Base-by-base conservation (phyloP, 169 alveolate species). In the Plasmodium knowlesi region DNA sequence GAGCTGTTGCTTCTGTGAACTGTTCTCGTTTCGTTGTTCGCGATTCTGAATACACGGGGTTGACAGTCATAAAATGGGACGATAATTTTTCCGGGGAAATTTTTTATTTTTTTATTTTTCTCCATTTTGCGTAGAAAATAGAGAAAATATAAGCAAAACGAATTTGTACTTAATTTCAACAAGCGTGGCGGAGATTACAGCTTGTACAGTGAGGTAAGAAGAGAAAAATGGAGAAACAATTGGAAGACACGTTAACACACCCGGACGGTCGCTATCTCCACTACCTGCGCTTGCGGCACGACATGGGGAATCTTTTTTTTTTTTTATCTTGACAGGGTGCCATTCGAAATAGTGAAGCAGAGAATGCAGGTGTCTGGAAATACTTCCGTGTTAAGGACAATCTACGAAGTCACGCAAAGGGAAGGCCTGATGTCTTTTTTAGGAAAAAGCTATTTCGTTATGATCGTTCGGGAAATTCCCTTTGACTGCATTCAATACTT, bases 301-400 rank as follows among this genome's bases (percentile, higher is more conserved):
- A 67, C 76, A 67, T 25, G 76, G 22, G n/a, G 37, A 67, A 67
- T 14, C n/a, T 67, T 37, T 53, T 61, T n/a, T 9, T 50, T 39
- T 39, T 39, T 39, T 22, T 81, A 37, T n/a, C 71, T 76, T 79
- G 74, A 43, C 84, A 96, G 99, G 86, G 95, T 96, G 84, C 99
- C 99, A 19, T 98, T 98, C 90, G 99, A 98, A 94, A 98, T 98
- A 50, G 96, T 98, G 32, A 98, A 98, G 94, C 98, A 98, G 95
- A 98, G 96, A 92, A 95, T 97, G 95, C 98, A 98, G 93, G 96
- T 97, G 32, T 98, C 99, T 9, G 71, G 96, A 37, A 95, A 97
- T 84, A 78, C 85, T 5, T 92, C 97, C n/a, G 83, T 96, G 54
- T 32, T 91, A 10, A 96, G 80, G 39, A 97, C 98, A 43, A 92